Percentiles rank a stretch among this genome's conserved stretches.
Evolutionary conservation across 2,329 filamentous ascomycete genomes (phyloP).

Genomic region (Exophiala xenobiotica): DNA sequence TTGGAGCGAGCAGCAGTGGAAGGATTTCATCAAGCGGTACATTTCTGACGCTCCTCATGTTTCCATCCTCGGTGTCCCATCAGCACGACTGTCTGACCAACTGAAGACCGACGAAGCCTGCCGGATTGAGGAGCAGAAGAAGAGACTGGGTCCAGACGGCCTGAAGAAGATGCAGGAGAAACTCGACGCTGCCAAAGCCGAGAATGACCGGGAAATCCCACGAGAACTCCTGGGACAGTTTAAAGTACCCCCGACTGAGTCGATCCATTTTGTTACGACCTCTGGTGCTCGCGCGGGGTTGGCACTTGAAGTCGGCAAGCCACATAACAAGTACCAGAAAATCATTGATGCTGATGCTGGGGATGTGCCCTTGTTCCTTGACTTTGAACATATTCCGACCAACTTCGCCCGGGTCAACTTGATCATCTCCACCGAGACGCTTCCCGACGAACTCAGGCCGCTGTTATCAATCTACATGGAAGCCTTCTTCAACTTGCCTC

Average conservation of each 20-base stretch:
- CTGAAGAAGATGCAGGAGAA: slow-evolving; percentile 71
- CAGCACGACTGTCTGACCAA: slow-evolving; percentile 72
- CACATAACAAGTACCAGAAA: slow-evolving; percentile 69
- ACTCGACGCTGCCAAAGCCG: slow-evolving; percentile 78
- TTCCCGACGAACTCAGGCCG: slow-evolving; percentile 81
- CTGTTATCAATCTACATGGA: slow-evolving; percentile 80
- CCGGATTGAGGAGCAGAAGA: slow-evolving; percentile 74
- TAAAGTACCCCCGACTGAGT: slow-evolving; percentile 78
- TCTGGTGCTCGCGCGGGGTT: slow-evolving; percentile 78
- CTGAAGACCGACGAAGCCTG: slow-evolving; percentile 78
- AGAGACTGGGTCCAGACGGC: slow-evolving; percentile 77
- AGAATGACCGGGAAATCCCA: slow-evolving; percentile 87
- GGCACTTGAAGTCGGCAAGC: slow-evolving; percentile 68
- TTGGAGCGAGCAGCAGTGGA: slow-evolving; percentile 86
- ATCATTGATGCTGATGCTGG: slow-evolving; percentile 68
- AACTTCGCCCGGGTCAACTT: slow-evolving; percentile 87
- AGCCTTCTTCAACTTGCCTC: slow-evolving; percentile 92
- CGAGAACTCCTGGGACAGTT: slow-evolving; percentile 76
- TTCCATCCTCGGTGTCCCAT: slow-evolving; percentile 85
- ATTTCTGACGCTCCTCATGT: slow-evolving; percentile 82
- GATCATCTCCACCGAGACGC: slow-evolving; percentile 71
- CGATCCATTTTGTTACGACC: slow-evolving; percentile 92
- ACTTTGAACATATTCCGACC: slow-evolving; percentile 91
- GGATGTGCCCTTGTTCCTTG: slow-evolving; percentile 79
- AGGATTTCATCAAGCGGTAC: slow-evolving; percentile 77